Evolutionary conservation across 2,329 filamentous ascomycete genomes (phyloP).

Genomic region (Cercospora brassicicola): DNA sequence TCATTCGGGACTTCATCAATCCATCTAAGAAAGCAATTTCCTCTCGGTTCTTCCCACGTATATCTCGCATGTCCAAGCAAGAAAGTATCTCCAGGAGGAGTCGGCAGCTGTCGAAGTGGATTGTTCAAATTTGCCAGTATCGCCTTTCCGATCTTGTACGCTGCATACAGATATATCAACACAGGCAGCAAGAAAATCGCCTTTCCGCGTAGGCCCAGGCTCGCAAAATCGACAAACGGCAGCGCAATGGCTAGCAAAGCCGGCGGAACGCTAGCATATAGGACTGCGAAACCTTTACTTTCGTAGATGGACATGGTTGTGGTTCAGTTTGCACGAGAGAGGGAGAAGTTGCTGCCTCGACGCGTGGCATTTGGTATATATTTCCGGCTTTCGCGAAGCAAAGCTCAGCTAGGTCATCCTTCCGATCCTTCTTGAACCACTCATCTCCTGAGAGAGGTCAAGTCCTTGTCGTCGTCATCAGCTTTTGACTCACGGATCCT

Average conservation of each 20-base stretch:
- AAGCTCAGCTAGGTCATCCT: neutral
- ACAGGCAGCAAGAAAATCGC: neutral
- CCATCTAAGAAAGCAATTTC: constrained; percentile 38
- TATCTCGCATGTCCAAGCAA: constrained; percentile 43
- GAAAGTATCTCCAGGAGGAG: constrained; percentile 27
- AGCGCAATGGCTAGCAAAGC: neutral
- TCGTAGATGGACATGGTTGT: constrained; percentile 1
- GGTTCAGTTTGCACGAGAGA: too few relatives aligned
- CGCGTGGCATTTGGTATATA: neutral
- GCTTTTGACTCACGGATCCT: neutral
- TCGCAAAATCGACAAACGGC: neutral
- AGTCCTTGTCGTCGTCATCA: neutral
- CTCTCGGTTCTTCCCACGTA: constrained; percentile 41
- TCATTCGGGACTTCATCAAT: constrained; percentile 44
- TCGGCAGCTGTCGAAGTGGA: neutral
- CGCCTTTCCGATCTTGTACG: neutral
- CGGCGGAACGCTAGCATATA: neutral
- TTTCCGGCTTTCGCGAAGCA: neutral
- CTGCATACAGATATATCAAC: neutral
- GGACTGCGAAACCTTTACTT: neutral
- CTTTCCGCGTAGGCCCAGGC: neutral
- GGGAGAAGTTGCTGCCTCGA: neutral
- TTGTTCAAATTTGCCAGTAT: neutral
- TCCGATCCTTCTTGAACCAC: neutral
- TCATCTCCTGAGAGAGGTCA: neutral